phyloP scores from a whole-genome alignment of 1,284 basidiomycete genomes.

The Leccinum subfulvum region DNA sequence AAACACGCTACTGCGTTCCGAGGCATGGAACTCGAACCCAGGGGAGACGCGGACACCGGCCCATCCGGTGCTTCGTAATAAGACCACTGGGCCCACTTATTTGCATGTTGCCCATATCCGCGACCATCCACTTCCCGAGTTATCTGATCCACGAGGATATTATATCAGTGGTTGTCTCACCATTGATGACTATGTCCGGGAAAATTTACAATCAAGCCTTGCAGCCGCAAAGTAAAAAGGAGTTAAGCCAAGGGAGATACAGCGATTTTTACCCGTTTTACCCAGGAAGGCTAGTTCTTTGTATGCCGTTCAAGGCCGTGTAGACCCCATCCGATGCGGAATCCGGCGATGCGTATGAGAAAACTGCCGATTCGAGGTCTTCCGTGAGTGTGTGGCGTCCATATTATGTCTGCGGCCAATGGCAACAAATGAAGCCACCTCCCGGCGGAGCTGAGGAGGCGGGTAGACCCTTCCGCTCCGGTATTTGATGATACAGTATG shows the following conservation, averaged over 20 bases:
- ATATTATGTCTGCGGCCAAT: constrained; percentile 31
- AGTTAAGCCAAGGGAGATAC: constrained; percentile 18
- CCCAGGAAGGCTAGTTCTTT: constrained; percentile 10
- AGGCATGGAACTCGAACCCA: constrained; percentile 21
- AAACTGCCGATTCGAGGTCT: constrained; percentile 12
- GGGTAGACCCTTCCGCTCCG: constrained; percentile 12
- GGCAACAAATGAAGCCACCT: constrained; percentile 36
- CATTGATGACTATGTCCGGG: constrained; percentile 24
- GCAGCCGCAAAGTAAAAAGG: constrained; percentile 15
- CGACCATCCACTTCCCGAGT: constrained; percentile 18
- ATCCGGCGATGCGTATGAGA: constrained; percentile 11
- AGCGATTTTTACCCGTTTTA: constrained; percentile 12
- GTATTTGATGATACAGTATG: constrained; percentile 18
- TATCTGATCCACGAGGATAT: constrained; percentile 33
- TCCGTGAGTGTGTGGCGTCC: constrained; percentile 6
- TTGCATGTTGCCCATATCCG: constrained; percentile 28
- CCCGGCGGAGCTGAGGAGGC: constrained; percentile 26
- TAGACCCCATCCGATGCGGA: constrained; percentile 20
- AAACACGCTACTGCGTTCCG: constrained; percentile 16
- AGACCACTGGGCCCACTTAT: constrained; percentile 15
- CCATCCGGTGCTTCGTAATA: constrained; percentile 24
- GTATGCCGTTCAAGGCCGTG: constrained; percentile 17
- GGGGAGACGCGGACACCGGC: constrained; percentile 20
- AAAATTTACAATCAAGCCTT: constrained; percentile 27
- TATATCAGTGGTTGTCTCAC: constrained; percentile 18